Conservation (phyloP, 345 rosid species). For the Arabis hirsuta region DNA sequence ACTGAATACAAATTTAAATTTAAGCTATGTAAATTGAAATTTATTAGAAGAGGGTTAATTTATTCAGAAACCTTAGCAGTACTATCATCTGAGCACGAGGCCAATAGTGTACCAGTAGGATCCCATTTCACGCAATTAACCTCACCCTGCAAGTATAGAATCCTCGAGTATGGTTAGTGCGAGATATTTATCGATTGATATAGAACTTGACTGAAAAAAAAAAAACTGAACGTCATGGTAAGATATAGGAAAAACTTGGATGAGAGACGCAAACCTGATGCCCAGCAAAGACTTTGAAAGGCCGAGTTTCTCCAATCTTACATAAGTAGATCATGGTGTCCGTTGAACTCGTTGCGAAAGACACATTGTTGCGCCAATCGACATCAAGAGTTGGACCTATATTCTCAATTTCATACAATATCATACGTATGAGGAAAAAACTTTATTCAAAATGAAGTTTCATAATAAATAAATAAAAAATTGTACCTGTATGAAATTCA, state of each 20-base stretch:
- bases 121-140: constrained; percentile 99
- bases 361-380: constrained; percentile 96
- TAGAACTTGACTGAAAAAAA: constrained; percentile 11
- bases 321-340: constrained; percentile 93
- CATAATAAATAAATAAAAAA: background rate
- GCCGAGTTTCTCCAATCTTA: constrained; percentile 84
- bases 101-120: constrained; percentile 90
- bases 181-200: background rate
- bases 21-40: constrained; percentile 7
- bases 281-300: constrained; percentile 82
- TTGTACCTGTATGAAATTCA: constrained; percentile 82
- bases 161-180: constrained; percentile 28
- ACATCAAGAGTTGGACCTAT: constrained; percentile 98
- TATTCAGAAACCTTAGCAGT: constrained; percentile 78
- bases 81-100: constrained; percentile 97
- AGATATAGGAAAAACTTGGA: constrained; percentile 23
- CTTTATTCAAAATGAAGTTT: background rate
- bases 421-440: constrained; percentile 3
- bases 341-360: constrained; percentile 97
- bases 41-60: background rate
- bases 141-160: constrained; percentile 74
- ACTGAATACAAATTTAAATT: background rate
- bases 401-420: constrained; percentile 11
- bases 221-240: constrained; percentile 1
- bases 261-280: constrained; percentile 70